Conservation (phyloP, 805 yeast genomes). For the Kuraishia floccosa region DNA sequence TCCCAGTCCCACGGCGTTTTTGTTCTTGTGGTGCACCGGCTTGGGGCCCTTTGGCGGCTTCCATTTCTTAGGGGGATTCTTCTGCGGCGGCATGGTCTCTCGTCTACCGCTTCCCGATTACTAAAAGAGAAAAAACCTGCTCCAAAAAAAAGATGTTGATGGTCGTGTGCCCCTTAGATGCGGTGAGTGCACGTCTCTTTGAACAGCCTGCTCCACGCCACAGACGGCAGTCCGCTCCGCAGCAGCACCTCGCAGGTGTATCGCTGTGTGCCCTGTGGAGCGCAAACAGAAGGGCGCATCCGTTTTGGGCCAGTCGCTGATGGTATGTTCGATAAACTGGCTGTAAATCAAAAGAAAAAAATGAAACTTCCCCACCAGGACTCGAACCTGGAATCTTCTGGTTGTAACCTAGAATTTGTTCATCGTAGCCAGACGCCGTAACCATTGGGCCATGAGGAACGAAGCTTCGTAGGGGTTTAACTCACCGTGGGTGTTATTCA, state of each 20-base stretch:
- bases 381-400: slow-evolving; percentile 43
- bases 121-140: no score
- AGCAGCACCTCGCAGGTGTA: no score
- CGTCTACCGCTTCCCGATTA: neutral
- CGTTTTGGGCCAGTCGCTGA: no score
- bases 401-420: slow-evolving; percentile 16
- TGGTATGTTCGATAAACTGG: no score
- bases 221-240: no score
- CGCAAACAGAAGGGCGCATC: no score
- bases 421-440: slow-evolving; percentile 66
- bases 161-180: no score
- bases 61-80: slow-evolving; percentile 57
- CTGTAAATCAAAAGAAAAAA: slow-evolving; percentile 5
- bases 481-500: no score
- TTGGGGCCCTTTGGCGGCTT: slow-evolving; percentile 90
- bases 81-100: slow-evolving; percentile 24
- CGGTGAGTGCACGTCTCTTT: no score
- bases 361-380: slow-evolving; percentile 36
- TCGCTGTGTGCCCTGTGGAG: no score
- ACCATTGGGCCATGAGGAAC: slow-evolving; percentile 71
- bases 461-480: slow-evolving; percentile 5
- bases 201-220: no score
- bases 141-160: no score
- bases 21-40: slow-evolving; percentile 75
- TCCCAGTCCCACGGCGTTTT: slow-evolving; percentile 79